Evolutionary conservation across 257 asterid genomes (phyloP).

Genomic region (Solanum ossicruentum): DNA sequence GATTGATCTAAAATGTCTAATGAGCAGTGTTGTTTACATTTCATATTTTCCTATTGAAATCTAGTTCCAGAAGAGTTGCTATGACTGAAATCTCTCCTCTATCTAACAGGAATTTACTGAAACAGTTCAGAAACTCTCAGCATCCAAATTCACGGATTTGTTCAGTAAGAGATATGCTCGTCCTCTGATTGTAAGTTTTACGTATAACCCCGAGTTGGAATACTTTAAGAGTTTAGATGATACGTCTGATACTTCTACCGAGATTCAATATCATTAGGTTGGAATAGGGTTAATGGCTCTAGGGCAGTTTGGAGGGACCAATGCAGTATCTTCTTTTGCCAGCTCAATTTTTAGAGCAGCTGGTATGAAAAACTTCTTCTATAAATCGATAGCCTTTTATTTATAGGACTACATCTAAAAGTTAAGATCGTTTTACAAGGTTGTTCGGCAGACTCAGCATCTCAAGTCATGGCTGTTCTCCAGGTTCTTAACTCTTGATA

Average conservation of each 20-base stretch:
- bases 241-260: background rate
- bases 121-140: background rate
- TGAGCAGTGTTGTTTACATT: background rate
- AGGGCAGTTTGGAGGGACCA: constrained; percentile 22
- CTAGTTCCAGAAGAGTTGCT: background rate
- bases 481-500: constrained; percentile 11
- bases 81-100: background rate
- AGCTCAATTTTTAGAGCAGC: constrained; percentile 21
- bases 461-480: constrained; percentile 9
- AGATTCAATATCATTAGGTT: constrained; percentile 5
- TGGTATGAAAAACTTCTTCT: constrained; percentile 2
- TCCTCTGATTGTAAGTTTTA: constrained; percentile 16
- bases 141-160: constrained; percentile 14
- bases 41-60: background rate
- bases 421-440: background rate
- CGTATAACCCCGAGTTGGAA: background rate
- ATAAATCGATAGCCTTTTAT: background rate
- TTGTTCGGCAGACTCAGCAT: constrained; percentile 7
- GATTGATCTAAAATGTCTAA: background rate
- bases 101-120: constrained; percentile 15
- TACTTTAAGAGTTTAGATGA: background rate
- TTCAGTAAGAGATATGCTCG: constrained; percentile 16
- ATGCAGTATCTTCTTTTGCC: constrained; percentile 16
- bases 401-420: background rate
- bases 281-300: constrained; percentile 20